Base-by-base conservation (phyloP, 1,139 yeast genomes). In the Candida sp. region DNA sequence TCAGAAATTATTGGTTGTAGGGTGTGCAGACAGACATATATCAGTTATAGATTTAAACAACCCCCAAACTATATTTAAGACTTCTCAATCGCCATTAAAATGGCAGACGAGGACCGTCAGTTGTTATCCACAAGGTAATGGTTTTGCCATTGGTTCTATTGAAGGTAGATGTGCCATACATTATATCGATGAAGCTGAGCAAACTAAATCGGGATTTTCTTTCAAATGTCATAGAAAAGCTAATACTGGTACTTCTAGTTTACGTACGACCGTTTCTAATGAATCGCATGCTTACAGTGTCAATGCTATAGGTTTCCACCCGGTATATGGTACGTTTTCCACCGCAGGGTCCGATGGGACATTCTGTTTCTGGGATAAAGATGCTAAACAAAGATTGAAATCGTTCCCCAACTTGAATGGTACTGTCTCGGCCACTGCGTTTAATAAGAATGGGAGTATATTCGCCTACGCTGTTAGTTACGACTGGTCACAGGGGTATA, bases 111-210 rank as follows among this genome's bases (percentile, higher is more conserved):
- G 97, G 49, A 72, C 84, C 3, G 75, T 95, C 3, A 71, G 87
- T 15, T 93, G 99, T 61, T 88, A 85, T 61, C 91, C 91, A 6
- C 84, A 82, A 50, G 98, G 96, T 8, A 86, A 87, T 56, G 97
- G 98, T 5, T 95, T 79, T 63, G 97, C 97, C 1, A 69, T 93
- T 41, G 98, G 97, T 5, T 86, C 96, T 3, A 82, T 93, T 42
- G 99, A 93, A 67, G 99, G 99, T 22, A 77, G 99, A 53, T 90
- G 98, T 66, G 96, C 96, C n/a, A 84, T 95, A 55, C 96, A 90
- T 58, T 93, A 91, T 63, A 81, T 93, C 43, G 96, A 88, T 54
- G 97, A 89, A 35, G 75, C 75, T 41, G 88, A 85, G 56, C 95
- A 88, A 57, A 75, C 76, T 45, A 77, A 80, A 55, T 64, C 66